Base-by-base conservation (phyloP, 495 filamentous ascomycete species). In the Terfezia boudieri region DNA sequence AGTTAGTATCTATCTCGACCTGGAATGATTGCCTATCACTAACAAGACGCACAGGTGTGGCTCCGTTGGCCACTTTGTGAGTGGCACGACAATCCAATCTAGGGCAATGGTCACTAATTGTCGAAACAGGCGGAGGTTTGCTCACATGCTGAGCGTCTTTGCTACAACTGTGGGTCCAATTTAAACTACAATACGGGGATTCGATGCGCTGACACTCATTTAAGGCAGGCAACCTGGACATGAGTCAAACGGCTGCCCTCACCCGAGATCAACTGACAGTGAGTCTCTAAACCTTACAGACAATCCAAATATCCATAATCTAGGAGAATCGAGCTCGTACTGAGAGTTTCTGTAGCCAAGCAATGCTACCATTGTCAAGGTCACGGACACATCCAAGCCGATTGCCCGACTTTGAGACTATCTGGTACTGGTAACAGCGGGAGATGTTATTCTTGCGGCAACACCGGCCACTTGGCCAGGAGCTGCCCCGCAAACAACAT, bases 281-380 rank as follows among this genome's bases (percentile, higher is more conserved):
- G 23, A 20, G 49, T 51, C 26, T 12, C 49, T n/a, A n/a, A 51
- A 78, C 81, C 76, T 71, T 78, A 57, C 52, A 57, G 57, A 49
- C 16, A 38, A 23, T n/a, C 2, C 36, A 14, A 6, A 35, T 22
- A 26, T 37, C 14, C 43, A n/a, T 51, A 17, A 20, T 23, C 14
- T 22, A 41, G 49, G 37, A 20, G 48, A 37, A 37, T 48, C 17
- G 8, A 46, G 8, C n/a, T n/a, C n/a, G n/a, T 46, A 9, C 41
- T 46, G 41, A 46, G 11, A 17, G 16, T 20, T 51, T 64, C 54
- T 61, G 81, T 78, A 51, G 49, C 84, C 43, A 99, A 99, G 78
- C 92, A 99, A 73, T 99, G 92, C 79, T 99, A 99, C 68, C 90
- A 96, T 73, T 99, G 92, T 75, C 90, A 96, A 71, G 92, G 92